Percentiles rank a stretch among this genome's conserved stretches.
Evolutionary conservation across 371 early-diverging fungal genomes (phyloP).

Genomic region (Mucor indicus): DNA sequence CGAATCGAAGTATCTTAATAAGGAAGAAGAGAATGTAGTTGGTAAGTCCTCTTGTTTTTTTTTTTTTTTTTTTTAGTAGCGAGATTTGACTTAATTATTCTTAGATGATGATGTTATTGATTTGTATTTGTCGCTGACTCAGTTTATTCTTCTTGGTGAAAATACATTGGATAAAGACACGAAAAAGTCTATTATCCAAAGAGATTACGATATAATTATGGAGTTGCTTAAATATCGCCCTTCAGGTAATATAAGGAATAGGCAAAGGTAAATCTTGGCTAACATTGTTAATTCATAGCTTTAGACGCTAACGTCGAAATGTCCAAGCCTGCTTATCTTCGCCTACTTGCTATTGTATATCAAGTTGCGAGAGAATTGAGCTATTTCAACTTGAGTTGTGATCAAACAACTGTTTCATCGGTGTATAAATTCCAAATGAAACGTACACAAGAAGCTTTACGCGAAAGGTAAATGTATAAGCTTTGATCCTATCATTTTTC

Average conservation of each 20-base stretch:
- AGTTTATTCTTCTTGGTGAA: constrained; percentile 11
- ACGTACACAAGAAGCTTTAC: constrained; percentile 33
- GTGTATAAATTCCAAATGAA: constrained; percentile 21
- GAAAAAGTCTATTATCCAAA: constrained; percentile 8
- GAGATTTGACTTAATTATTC: neutral
- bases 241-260: constrained; percentile 12
- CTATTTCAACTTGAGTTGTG: constrained; percentile 15
- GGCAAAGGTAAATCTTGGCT: neutral
- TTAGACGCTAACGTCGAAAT: constrained; percentile 28
- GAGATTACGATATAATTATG: constrained; percentile 10
- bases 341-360: constrained; percentile 23
- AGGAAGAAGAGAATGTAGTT: constrained; percentile 25
- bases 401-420: constrained; percentile 10
- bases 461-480: constrained; percentile 20
- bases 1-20: constrained; percentile 18
- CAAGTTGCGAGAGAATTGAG: constrained; percentile 12
- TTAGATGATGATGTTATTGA: constrained; percentile 28
- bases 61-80: neutral
- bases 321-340: constrained; percentile 22
- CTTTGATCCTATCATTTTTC: neutral
- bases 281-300: neutral
- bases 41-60: too few species aligned
- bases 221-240: constrained; percentile 16
- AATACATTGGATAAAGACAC: constrained; percentile 1
- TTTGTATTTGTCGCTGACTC: constrained; percentile 26